Base-by-base conservation (phyloP, 768 basidiomycete genomes). In the Naganishia kalamii region DNA sequence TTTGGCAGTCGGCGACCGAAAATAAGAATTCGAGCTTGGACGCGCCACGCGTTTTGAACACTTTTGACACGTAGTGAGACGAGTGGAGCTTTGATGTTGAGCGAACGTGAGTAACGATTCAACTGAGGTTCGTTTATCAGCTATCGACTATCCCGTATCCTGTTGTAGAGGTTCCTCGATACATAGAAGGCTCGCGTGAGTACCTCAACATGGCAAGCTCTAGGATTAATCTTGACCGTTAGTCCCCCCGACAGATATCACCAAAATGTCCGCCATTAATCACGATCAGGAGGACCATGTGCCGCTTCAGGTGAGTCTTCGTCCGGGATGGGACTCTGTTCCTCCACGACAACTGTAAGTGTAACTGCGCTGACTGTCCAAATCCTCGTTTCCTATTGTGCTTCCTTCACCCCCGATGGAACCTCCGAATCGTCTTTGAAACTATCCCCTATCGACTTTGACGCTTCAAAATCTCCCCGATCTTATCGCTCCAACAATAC, bases 241-340 rank as follows among this genome's bases (percentile, higher is more conserved):
- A n/a, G n/a, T n/a, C n/a, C n/a, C n/a, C 29, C 33, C 32, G 12
- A 52, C 32, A 50, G 23, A 52, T 30, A 40, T 40, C 17, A 40
- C 8, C 37, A 35, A 52, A 52, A 52, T 52, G 51, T 27, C 51
- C 35, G 29, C 51, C 51, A 52, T 32, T 13, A 52, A 52, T 35
- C 17, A 30, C 51, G 51, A 52, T 29, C 27, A 49, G 21, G 51
- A 30, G 10, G 32, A 52, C 29, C 10, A 35, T 35, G 51, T 52
- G 11, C 51, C 51, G 51, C 51, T 52, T 21, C 30, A 52, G 51
- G 51, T 52, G 51, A 52, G 51, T 52, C n/a, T n/a, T 32, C 13
- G 8, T 30, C 51, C 37, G 8, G 37, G 7, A 7, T 40, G 37
- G 37, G n/a, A n/a, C n/a, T n/a, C 17, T 17, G 37, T 8, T 32